Evolutionary conservation across 192 early-diverging fungal species (phyloP).

Genomic region (Funneliformis mosseae): DNA sequence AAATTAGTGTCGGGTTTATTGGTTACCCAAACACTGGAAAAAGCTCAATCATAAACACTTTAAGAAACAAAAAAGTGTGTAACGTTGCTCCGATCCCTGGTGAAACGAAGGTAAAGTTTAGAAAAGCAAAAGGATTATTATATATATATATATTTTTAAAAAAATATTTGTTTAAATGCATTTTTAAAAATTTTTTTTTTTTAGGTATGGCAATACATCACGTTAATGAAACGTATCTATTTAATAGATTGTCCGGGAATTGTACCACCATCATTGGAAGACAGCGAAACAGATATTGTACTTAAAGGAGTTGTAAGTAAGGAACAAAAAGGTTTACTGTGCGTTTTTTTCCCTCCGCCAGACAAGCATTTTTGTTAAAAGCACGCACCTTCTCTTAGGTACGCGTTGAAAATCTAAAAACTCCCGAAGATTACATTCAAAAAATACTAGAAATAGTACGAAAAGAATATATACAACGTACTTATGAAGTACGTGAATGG

Average conservation of each 20-base stretch:
- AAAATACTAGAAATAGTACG: slow-evolving; percentile 81
- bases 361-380: neutral
- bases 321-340: neutral
- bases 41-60: slow-evolving; percentile 97
- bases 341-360: neutral
- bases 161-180: neutral
- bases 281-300: slow-evolving; percentile 94
- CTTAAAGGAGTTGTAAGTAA: slow-evolving; percentile 86
- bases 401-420: slow-evolving; percentile 86
- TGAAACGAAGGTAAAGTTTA: slow-evolving; percentile 70
- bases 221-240: slow-evolving; percentile 97
- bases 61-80: slow-evolving; percentile 95
- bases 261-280: slow-evolving; percentile 83
- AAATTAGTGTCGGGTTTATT: slow-evolving; percentile 97
- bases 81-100: slow-evolving; percentile 97
- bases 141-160: neutral
- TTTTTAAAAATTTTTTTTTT: neutral
- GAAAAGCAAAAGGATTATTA: neutral
- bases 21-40: slow-evolving; percentile 99
- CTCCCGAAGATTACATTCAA: slow-evolving; percentile 90
- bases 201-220: slow-evolving; percentile 97
- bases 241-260: slow-evolving; percentile 99
- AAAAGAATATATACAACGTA: slow-evolving; percentile 88
- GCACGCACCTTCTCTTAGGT: slow-evolving; percentile 8
- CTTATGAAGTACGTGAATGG: slow-evolving; percentile 90